Evolutionary conservation across 805 yeast species (phyloP).

Genomic region (Saccharomycopsis oosterbeekiorum): DNA sequence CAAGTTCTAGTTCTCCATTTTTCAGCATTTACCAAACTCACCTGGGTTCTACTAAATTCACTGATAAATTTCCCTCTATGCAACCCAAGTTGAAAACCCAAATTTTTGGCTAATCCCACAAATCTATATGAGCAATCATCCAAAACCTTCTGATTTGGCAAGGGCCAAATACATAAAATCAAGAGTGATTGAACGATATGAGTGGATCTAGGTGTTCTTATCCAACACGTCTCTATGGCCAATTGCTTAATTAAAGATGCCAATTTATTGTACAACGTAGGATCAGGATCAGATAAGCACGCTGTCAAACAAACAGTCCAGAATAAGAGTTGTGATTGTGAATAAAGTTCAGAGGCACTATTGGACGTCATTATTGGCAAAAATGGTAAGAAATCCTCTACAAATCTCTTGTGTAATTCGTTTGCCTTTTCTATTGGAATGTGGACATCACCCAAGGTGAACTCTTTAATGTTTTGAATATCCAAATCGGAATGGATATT

Average conservation of each 20-base stretch:
- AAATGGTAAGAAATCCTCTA: slow-evolving; percentile 57
- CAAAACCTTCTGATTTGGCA: slow-evolving; percentile 83
- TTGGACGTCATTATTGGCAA: slow-evolving; percentile 69
- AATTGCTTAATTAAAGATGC: slow-evolving; percentile 74
- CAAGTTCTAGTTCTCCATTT: slow-evolving; percentile 91
- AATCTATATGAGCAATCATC: slow-evolving; percentile 90
- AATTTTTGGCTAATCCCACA: slow-evolving; percentile 74
- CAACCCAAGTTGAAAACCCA: slow-evolving; percentile 78
- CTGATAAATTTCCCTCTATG: slow-evolving; percentile 88
- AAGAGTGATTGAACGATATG: slow-evolving; percentile 86
- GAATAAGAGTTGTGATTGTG: slow-evolving; percentile 74
- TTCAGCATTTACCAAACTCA: slow-evolving; percentile 79
- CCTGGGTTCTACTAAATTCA: slow-evolving; percentile 86
- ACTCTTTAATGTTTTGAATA: slow-evolving; percentile 32
- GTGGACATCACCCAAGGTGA: slow-evolving; percentile 65
- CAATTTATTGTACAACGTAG: slow-evolving; percentile 63
- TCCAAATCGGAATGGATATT: not conserved
- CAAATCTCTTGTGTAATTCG: slow-evolving; percentile 61
- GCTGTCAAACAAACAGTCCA: slow-evolving; percentile 91
- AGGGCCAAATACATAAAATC: slow-evolving; percentile 82
- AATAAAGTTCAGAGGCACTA: slow-evolving; percentile 62
- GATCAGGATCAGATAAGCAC: slow-evolving; percentile 78
- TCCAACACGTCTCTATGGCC: slow-evolving; percentile 90
- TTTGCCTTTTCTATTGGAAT: slow-evolving; percentile 59
- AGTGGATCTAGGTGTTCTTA: slow-evolving; percentile 85